phyloP scores from a whole-genome alignment of 768 basidiomycete genomes.

The Boletus tomentosulus region DNA sequence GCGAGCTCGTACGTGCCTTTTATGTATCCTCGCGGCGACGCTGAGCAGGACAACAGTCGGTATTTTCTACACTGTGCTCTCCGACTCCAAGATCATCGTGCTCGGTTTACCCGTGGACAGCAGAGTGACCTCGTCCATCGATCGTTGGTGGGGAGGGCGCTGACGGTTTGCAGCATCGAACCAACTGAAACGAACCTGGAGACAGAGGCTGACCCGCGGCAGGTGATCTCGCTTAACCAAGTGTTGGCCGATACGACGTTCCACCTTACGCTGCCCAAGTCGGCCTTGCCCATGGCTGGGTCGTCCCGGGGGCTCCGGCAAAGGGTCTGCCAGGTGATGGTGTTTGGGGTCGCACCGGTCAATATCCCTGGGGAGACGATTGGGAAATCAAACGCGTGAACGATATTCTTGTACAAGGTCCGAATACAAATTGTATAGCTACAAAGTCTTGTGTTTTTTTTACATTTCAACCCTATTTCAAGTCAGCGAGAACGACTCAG shows the following conservation, averaged over 20 bases:
- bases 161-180: constrained; percentile 21
- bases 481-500: not conserved
- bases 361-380: constrained; percentile 27
- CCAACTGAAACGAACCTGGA: constrained; percentile 26
- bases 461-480: constrained; percentile 7
- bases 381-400: constrained; percentile 14
- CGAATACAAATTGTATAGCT: not conserved
- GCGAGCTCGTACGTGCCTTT: constrained; percentile 20
- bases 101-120: constrained; percentile 31
- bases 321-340: constrained; percentile 2
- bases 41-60: constrained; percentile 21
- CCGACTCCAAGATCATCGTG: constrained; percentile 32
- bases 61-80: constrained; percentile 35
- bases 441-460: no score
- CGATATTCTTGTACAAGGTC: not conserved
- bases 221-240: constrained; percentile 21
- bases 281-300: constrained; percentile 14
- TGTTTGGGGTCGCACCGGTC: constrained; percentile 25
- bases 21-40: no score
- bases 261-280: constrained; percentile 22
- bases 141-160: not conserved
- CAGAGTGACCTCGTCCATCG: constrained; percentile 32
- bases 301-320: not conserved
- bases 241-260: constrained; percentile 25
- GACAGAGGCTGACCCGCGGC: constrained; percentile 27